Evolutionary conservation across 441 rosid genomes (phyloP), one percentile per base, ranked within the genome.

Genomic region (Viola pubescens): DNA sequence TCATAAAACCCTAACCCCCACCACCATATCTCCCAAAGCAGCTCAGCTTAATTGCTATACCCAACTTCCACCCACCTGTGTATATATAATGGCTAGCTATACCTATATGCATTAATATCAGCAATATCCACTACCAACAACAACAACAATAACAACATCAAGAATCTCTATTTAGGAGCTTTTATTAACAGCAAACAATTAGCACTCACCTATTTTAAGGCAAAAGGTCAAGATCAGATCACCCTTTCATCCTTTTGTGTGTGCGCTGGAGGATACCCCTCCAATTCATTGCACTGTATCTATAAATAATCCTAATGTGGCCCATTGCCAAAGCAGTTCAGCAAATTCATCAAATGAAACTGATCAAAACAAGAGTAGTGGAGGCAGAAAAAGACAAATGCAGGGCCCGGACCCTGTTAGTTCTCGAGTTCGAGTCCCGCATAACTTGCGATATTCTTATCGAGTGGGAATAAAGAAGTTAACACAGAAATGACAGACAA

Each of bases 91-190:
- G 50, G 62, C 61, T 75, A 79, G 69, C 76, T 67, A 16, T 79
- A 78, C 68, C 82, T 60, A 63, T 54, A 73, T 52, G 57, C 85
- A 80, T 79, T 81, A 71, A 77, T 77, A 70, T 62, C 73, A 66
- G 37, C 76, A 46, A 67, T 64, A 77, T 62, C 71, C 56, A 55
- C 72, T 76, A 52, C n/a, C 66, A 58, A 65, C 70, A 47, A 72
- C 62, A 73, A 39, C 73, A 65, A 26, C 72, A 58, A 52, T 63
- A 46, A 55, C 55, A 50, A 54, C 10, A 43, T 43, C 7, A 0
- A 42, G 9, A 42, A 6, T 6, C 46, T 14, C 37, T 10, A 4
- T 53, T 49, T 66, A 41, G 50, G 65, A 26, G 53, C 26, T 67
- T 56, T 48, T 57, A 50, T 59, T 45, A 57, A 44, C 56, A 48